These are phyloP conservation scores for Umbelopsis sp. DNA, from an alignment of 371 early-diverging fungal species.

Conservation along the genomic window DNA sequence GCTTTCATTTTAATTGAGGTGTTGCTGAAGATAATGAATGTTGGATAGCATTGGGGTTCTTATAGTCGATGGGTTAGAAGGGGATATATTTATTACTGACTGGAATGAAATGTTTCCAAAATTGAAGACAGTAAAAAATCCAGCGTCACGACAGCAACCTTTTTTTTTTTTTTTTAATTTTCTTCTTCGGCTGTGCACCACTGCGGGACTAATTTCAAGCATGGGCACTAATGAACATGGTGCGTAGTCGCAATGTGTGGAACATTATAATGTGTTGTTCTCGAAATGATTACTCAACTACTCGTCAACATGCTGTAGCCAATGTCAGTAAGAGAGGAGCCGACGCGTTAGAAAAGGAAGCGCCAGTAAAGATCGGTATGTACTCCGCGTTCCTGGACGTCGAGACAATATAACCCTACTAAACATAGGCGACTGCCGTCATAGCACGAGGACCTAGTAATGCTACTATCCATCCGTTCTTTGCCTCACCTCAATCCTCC, in stretches of 20 bases:
- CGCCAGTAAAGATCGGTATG: slow-evolving; percentile 8
- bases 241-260: not conserved
- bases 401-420: not conserved
- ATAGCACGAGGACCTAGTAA: not conserved
- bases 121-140: not conserved
- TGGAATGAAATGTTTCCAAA: slow-evolving; percentile 7
- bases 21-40: not conserved
- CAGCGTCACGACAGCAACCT: not conserved
- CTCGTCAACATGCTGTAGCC: not conserved
- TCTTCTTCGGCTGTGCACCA: not conserved
- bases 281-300: not conserved
- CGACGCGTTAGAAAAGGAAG: not conserved
- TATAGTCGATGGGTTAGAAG: not conserved
- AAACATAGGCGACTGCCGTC: not conserved
- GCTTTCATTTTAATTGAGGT: not conserved
- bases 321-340: not conserved
- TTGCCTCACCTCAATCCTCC: slow-evolving; percentile 4
- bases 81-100: not conserved
- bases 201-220: not conserved
- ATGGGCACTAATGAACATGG: slow-evolving; percentile 5
- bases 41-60: not conserved
- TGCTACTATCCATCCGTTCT: not conserved
- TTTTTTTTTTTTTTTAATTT: not conserved
- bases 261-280: not conserved
- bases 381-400: slow-evolving; percentile 6